Base-by-base conservation (phyloP, 2,329 filamentous ascomycete genomes). In the Elsinoe perseae region DNA sequence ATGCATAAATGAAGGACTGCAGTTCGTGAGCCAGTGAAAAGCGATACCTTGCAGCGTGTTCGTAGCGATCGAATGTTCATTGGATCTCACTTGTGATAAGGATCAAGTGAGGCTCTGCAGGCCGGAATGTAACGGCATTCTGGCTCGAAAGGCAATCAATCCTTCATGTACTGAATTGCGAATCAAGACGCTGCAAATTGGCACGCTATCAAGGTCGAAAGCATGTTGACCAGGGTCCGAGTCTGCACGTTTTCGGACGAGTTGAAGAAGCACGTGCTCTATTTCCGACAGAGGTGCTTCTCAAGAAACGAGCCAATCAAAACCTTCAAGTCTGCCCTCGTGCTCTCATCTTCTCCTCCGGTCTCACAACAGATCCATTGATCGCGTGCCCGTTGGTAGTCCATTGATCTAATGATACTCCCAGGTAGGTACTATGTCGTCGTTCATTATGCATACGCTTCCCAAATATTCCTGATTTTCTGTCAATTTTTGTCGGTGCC, bases 251-350 rank as follows among this genome's bases (percentile, higher is more conserved):
- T 40, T 30, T 21, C 23, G n/a, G 16, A 34, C 34, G 34, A 42
- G 32, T 28, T 54, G 52, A 28, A 54, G 16, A 27, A 43, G 52
- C 52, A 54, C 52, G 52, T 54, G 52, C 52, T 54, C 52, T 54
- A 34, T 34, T 54, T 21, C 52, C 32, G 25, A n/a, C 50, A 53
- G 18, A 53, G n/a, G 30, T 23, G 8, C 8, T 36, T n/a, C n/a
- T n/a, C n/a, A n/a, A n/a, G 28, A 21, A 40, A 23, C 23, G 28
- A 32, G 18, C 53, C 53, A 56, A 56, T 56, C 53, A 56, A 38
- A 40, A 46, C 9, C 42, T 18, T 34, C 38, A 48, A 7, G 14
- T 20, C 25, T 56, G 53, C 53, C 53, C 53, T 56, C 53, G 53
- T 56, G 53, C 53, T 56, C 40, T 21, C 28, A 36, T 46, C 25